Conservation (phyloP, 352 stramenopile genomes). For the Phytophthora tentaculata region DNA sequence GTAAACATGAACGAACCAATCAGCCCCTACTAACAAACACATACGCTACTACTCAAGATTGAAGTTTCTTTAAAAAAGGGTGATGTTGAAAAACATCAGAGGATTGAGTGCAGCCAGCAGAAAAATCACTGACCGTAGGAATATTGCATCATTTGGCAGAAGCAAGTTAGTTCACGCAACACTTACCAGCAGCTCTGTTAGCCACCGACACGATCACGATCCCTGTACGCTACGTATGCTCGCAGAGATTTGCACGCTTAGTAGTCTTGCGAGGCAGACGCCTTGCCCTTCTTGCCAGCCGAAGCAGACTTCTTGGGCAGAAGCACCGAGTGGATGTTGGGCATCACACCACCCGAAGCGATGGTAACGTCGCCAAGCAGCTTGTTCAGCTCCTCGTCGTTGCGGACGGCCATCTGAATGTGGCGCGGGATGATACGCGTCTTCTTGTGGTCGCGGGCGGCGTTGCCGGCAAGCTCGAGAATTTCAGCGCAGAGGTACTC, state of each 20-base stretch:
- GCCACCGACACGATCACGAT: constrained; percentile 20
- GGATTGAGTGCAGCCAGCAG: constrained; percentile 23
- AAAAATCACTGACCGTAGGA: constrained; percentile 13
- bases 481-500: constrained; percentile 96
- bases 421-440: constrained; percentile 95
- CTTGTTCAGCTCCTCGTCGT: constrained; percentile 97
- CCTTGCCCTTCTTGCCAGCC: constrained; percentile 58
- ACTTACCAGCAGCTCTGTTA: constrained; percentile 20
- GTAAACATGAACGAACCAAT: no score
- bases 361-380: constrained; percentile 96
- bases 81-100: constrained; percentile 63
- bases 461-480: constrained; percentile 95
- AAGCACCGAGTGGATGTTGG: constrained; percentile 95
- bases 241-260: constrained; percentile 44
- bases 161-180: constrained; percentile 15
- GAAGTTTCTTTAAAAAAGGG: constrained; percentile 35
- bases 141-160: constrained; percentile 30
- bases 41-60: not conserved
- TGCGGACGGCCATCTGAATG: constrained; percentile 94
- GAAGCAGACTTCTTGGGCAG: constrained; percentile 87
- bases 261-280: constrained; percentile 65
- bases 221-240: constrained; percentile 9
- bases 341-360: constrained; percentile 94
- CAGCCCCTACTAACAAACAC: no score
- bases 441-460: constrained; percentile 97